These are phyloP conservation scores for Xylariales sp. DNA, from an alignment of 2,329 filamentous ascomycete species.

Conservation along the genomic window DNA sequence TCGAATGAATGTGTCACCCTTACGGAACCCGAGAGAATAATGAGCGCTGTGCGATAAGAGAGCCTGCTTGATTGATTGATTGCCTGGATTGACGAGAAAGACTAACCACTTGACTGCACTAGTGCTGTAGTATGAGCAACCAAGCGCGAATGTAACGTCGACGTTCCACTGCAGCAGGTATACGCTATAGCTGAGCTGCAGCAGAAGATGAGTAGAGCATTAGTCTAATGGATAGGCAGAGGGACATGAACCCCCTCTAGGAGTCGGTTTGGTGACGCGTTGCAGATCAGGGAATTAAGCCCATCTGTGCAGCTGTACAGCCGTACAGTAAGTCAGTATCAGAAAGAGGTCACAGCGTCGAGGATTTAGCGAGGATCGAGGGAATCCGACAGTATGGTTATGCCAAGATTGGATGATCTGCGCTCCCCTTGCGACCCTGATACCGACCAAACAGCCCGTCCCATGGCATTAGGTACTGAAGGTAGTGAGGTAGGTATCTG, in stretches of 20 bases:
- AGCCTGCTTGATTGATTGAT: constrained; percentile 11
- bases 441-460: constrained; percentile 15
- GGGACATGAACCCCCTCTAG: constrained; percentile 16
- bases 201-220: constrained; percentile 22
- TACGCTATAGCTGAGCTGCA: constrained; percentile 33
- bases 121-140: constrained; percentile 29
- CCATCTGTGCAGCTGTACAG: neutral
- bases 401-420: constrained; percentile 37
- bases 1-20: constrained; percentile 26
- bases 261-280: constrained; percentile 24
- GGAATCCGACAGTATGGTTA: constrained; percentile 38
- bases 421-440: constrained; percentile 25
- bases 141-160: constrained; percentile 35
- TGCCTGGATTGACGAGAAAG: neutral
- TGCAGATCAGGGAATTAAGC: constrained; percentile 24
- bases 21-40: constrained; percentile 33
- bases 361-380: constrained; percentile 13
- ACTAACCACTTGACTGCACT: constrained; percentile 17
- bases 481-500: constrained; percentile 4
- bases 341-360: constrained; percentile 18
- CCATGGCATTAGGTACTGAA: neutral
- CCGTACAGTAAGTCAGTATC: neutral
- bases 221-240: constrained; percentile 25
- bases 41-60: constrained; percentile 17
- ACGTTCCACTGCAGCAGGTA: constrained; percentile 35